Conservation (phyloP, 208 protist genomes). For the Leishmania mexicana region DNA sequence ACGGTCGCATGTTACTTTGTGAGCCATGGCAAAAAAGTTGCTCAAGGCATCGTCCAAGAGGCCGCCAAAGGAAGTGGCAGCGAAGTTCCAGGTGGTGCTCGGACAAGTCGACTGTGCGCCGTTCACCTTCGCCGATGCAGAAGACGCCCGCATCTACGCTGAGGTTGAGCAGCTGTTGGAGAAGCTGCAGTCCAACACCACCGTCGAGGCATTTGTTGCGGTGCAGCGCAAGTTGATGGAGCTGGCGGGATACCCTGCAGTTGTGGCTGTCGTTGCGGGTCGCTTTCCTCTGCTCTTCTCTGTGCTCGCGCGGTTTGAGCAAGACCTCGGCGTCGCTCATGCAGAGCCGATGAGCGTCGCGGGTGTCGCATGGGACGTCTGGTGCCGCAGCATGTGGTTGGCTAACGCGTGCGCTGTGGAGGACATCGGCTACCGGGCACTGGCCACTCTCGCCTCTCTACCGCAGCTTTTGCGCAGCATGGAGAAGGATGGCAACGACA, state of each 20-base stretch:
- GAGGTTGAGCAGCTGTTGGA: constrained; percentile 19
- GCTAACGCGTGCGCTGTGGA: constrained; percentile 32
- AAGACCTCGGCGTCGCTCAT: not conserved
- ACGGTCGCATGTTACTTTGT: no score
- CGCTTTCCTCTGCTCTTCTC: constrained; percentile 32
- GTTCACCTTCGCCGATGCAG: constrained; percentile 19
- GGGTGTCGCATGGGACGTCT: constrained; percentile 20
- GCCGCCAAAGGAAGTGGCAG: not conserved
- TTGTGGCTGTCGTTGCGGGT: constrained; percentile 21
- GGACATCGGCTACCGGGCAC: constrained; percentile 21
- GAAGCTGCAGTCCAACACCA: constrained; percentile 7
- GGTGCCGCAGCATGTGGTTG: constrained; percentile 37
- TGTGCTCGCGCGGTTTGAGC: constrained; percentile 2
- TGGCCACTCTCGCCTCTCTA: constrained; percentile 12
- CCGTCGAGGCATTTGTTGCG: constrained; percentile 1
- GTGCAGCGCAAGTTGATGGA: constrained; percentile 16
- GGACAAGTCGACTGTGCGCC: constrained; percentile 25
- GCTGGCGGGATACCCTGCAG: constrained; percentile 19
- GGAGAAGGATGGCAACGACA: constrained; percentile 17
- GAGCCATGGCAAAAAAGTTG: not conserved
- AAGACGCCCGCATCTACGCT: constrained; percentile 22
- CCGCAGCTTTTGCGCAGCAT: constrained; percentile 12
- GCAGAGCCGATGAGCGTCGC: constrained; percentile 10
- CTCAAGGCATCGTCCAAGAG: not conserved
- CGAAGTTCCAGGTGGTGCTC: not conserved